phyloP scores from a whole-genome alignment of 306 rosid genomes.

The Cicer cuneatum region DNA sequence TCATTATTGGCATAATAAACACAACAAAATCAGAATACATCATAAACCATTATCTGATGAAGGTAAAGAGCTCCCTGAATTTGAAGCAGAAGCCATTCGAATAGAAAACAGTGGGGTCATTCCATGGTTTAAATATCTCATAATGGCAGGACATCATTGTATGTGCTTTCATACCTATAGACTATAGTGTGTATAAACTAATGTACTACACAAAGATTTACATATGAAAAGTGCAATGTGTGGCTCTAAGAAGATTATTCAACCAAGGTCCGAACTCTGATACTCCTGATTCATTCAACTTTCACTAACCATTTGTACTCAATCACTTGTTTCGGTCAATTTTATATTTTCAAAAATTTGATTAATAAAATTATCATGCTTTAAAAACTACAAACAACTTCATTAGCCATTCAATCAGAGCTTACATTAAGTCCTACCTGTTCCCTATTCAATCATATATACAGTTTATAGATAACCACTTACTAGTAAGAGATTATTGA shows the following conservation, averaged over 20 bases:
- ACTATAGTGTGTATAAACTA: conserved; percentile 19
- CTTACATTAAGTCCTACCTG: not conserved
- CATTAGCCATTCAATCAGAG: not conserved
- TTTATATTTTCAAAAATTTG: too few relatives aligned
- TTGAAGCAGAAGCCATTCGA: too few relatives aligned
- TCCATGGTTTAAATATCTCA: too few relatives aligned
- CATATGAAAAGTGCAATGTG: not conserved
- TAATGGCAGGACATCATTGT: too few relatives aligned
- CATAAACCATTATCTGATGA: not conserved
- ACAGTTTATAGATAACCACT: not conserved
- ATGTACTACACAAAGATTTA: not conserved
- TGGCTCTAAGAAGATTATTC: too few relatives aligned
- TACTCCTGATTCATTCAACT: too few relatives aligned
- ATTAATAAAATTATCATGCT: not conserved
- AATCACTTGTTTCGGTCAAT: not conserved
- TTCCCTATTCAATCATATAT: not conserved
- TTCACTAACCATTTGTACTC: not conserved
- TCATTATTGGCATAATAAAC: conserved; percentile 5
- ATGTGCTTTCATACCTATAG: not conserved
- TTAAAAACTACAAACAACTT: not conserved
- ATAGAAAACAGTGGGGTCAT: too few relatives aligned
- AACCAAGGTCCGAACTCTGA: too few relatives aligned
- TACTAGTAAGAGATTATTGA: not conserved
- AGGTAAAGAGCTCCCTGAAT: too few relatives aligned
- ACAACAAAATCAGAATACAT: conserved; percentile 1